These are phyloP conservation scores for Aspergillus panamensis DNA, from an alignment of 495 filamentous ascomycete species.

Conservation along the genomic window DNA sequence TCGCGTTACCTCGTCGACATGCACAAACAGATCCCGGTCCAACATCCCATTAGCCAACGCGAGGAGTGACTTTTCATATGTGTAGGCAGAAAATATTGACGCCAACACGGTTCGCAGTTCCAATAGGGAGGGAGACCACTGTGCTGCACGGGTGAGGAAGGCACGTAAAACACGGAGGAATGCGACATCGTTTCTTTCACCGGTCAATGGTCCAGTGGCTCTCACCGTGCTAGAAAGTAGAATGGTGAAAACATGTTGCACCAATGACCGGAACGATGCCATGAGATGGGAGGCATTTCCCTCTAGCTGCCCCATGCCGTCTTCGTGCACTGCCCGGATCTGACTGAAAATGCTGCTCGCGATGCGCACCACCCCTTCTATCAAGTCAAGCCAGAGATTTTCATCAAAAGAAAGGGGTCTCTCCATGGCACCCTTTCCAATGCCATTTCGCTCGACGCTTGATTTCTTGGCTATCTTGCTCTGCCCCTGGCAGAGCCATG, in stretches of 20 bases:
- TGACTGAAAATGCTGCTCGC: constrained; percentile 57
- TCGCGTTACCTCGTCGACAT: constrained; percentile 68
- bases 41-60: constrained; percentile 79
- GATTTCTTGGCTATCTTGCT: constrained; percentile 57
- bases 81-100: constrained; percentile 91
- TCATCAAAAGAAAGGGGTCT: constrained; percentile 73
- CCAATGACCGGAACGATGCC: constrained; percentile 64
- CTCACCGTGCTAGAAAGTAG: constrained; percentile 66
- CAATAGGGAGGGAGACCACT: constrained; percentile 77
- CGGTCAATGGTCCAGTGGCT: constrained; percentile 31
- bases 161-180: constrained; percentile 88
- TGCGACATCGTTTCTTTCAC: constrained; percentile 57
- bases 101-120: constrained; percentile 81
- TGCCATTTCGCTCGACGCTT: constrained; percentile 36
- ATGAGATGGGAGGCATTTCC: constrained; percentile 48
- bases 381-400: constrained; percentile 83
- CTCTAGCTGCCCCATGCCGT: constrained; percentile 8
- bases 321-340: constrained; percentile 26
- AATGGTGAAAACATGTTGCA: constrained; percentile 87
- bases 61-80: constrained; percentile 86
- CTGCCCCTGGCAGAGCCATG: constrained; percentile 93
- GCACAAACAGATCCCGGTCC: constrained; percentile 84
- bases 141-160: constrained; percentile 80
- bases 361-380: constrained; percentile 78
- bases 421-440: constrained; percentile 41